Evolutionary conservation across 352 stramenopile species (phyloP).

Genomic region (Lagenidium sp.): DNA sequence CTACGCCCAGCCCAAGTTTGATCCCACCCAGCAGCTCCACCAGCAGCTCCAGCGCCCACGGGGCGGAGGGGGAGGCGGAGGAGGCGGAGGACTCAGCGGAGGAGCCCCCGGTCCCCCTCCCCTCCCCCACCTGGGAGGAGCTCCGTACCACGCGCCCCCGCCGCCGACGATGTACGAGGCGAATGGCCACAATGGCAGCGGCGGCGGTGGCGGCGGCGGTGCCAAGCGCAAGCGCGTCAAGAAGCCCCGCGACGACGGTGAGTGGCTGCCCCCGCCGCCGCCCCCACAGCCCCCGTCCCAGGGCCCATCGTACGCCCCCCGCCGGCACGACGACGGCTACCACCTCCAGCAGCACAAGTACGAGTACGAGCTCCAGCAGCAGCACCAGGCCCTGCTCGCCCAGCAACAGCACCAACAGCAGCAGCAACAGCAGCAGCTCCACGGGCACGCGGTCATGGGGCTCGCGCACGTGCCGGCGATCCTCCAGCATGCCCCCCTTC

Average conservation of each 20-base stretch:
- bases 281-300: conserved; percentile 1
- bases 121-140: neutral
- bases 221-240: conserved; percentile 49
- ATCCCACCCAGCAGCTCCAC: too few species aligned
- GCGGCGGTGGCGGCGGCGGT: neutral
- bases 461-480: conserved; percentile 4
- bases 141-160: neutral
- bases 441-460: neutral
- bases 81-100: neutral
- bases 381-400: conserved; percentile 12
- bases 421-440: neutral
- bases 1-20: too few species aligned
- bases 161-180: conserved; percentile 44
- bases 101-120: neutral
- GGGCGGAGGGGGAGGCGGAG: neutral
- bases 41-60: too few species aligned
- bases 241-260: conserved; percentile 19
- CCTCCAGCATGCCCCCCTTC: neutral
- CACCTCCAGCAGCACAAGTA: neutral
- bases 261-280: conserved; percentile 9
- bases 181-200: conserved; percentile 16
- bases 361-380: conserved; percentile 2
- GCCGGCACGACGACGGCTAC: neutral
- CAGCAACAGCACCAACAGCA: neutral
- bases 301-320: neutral